Base-by-base conservation (phyloP, 441 rosid species). In the California macrophylla region DNA sequence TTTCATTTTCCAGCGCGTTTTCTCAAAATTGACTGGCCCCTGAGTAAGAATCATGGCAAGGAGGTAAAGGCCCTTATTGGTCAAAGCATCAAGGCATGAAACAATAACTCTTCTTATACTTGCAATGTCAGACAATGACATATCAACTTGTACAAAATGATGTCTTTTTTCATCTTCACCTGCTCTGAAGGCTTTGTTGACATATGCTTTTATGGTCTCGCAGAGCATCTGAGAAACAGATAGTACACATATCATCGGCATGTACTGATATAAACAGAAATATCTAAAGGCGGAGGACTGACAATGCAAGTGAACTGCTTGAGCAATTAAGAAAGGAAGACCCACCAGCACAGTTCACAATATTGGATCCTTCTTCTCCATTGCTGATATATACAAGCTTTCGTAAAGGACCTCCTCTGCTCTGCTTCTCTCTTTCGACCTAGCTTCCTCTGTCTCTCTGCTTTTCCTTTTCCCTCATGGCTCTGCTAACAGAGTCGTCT, bases 101-200 rank as follows among this genome's bases (percentile, higher is more conserved):
- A 68, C 34, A 47, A 91, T 78, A 69, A 73, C 71, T 72, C 76
- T 76, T 67, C 62, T 72, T 68, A 81, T 15, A 28, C 81, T 77
- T 30, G 64, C 75, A 61, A 68, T 40, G 42, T 80, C 80, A 71
- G 76, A 68, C 68, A 76, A 66, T 26, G 70, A 62, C 40, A 71
- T 68, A 6, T 65, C 71, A 58, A 64, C 85, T 75, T 72, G 69
- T 77, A 52, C 40, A 54, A 18, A 70, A 66, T 71, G 50, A 38
- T 68, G 25, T 65, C 66, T 74, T 23, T 38, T 73, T 82, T 72
- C 78, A 67, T 42, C 66, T 68, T 71, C 64, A 60, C 69, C 20
- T 15, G 70, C 77, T 74, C 92, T 86, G 76, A 86, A 85, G 21
- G 89, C 83, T 74, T 86, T 85, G 81, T 85, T 87, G 64, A 93